These are phyloP conservation scores for Fusarium hainanense DNA, from an alignment of 2,329 filamentous ascomycete species.

Conservation along the genomic window DNA sequence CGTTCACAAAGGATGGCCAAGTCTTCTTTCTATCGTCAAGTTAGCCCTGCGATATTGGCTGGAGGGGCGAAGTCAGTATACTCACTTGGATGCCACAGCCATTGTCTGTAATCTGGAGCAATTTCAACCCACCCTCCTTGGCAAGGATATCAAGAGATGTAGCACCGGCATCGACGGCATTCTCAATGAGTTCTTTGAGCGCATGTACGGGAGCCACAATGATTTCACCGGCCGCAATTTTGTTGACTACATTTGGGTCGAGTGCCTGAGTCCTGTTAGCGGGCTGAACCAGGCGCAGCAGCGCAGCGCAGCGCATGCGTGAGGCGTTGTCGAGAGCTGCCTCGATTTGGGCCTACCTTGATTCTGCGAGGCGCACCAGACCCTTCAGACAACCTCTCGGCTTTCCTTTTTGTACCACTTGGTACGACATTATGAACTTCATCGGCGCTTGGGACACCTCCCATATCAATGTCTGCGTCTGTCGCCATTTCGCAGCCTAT, in stretches of 20 bases:
- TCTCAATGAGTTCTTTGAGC: conserved; percentile 95
- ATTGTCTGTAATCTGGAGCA: conserved; percentile 97
- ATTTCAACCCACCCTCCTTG: conserved; percentile 93
- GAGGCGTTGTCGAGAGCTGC: conserved; percentile 8
- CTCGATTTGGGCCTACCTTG: conserved; percentile 53
- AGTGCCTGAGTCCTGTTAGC: conserved; percentile 70
- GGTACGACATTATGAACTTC: conserved; percentile 13
- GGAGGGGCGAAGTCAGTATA: background rate
- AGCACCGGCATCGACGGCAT: conserved; percentile 95
- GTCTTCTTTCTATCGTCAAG: conserved; percentile 78
- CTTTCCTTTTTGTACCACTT: conserved; percentile 62
- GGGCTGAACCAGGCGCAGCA: background rate
- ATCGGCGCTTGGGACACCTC: conserved; percentile 3
- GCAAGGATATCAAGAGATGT: conserved; percentile 90
- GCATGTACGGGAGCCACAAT: conserved; percentile 97
- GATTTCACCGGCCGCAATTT: conserved; percentile 97
- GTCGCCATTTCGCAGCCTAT: conserved; percentile 54
- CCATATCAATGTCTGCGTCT: conserved; percentile 48
- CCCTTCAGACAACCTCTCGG: conserved; percentile 52
- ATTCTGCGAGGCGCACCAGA: conserved; percentile 60
- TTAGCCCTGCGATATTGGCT: conserved; percentile 22
- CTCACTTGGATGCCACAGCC: conserved; percentile 90
- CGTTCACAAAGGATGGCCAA: conserved; percentile 91
- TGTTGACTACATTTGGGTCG: conserved; percentile 94
- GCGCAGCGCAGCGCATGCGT: background rate